Evolutionary conservation across 345 rosid genomes (phyloP).

Genomic region (Lumnitzera littorea): DNA sequence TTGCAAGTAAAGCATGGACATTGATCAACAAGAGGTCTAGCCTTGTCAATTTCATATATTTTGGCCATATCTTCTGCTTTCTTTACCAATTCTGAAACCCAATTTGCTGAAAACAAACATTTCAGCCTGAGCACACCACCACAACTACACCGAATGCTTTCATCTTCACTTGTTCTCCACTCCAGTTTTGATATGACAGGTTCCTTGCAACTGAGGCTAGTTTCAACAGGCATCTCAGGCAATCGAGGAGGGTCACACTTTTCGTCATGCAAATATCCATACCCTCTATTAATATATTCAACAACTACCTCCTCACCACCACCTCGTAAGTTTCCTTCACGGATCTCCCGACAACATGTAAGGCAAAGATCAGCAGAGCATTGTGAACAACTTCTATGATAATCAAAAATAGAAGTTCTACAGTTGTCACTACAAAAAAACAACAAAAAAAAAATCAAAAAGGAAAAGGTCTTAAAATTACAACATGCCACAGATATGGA

Average conservation of each 20-base stretch:
- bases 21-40: slow-evolving; percentile 1
- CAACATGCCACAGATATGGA: neutral
- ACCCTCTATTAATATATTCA: slow-evolving; percentile 11
- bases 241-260: neutral
- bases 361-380: slow-evolving; percentile 37
- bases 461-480: neutral
- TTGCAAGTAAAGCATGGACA: slow-evolving; percentile 29
- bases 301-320: slow-evolving; percentile 13
- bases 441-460: slow-evolving; percentile 1
- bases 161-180: slow-evolving; percentile 39
- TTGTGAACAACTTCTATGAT: slow-evolving; percentile 31
- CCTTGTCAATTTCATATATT: slow-evolving; percentile 1
- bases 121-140: slow-evolving; percentile 21
- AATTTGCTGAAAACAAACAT: slow-evolving; percentile 18
- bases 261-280: slow-evolving; percentile 28
- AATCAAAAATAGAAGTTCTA: slow-evolving; percentile 37
- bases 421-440: slow-evolving; percentile 30
- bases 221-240: slow-evolving; percentile 1
- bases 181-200: neutral
- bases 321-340: slow-evolving; percentile 25
- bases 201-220: neutral
- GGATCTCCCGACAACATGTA: slow-evolving; percentile 31
- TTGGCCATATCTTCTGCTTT: slow-evolving; percentile 25
- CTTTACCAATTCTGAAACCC: slow-evolving; percentile 28
- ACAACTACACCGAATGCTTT: slow-evolving; percentile 35